Evolutionary conservation across 192 early-diverging fungal genomes (phyloP).

Genomic region (Podila epigama): DNA sequence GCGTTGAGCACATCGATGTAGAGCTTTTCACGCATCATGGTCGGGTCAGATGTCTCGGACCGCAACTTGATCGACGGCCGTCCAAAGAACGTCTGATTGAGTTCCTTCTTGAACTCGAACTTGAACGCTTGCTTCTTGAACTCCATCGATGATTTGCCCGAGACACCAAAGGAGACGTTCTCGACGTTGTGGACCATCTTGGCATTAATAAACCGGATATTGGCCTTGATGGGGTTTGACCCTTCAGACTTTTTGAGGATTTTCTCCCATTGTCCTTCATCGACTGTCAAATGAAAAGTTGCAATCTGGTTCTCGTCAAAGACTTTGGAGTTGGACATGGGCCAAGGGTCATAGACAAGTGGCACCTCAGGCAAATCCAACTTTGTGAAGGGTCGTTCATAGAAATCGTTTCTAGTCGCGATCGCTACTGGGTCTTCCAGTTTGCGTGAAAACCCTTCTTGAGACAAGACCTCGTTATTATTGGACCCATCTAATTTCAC

Average conservation of each 20-base stretch:
- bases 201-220: constrained; percentile 16
- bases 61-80: constrained; percentile 37
- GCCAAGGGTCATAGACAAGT: constrained; percentile 9
- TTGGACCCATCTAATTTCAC: constrained; percentile 3
- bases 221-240: background rate
- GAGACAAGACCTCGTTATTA: background rate
- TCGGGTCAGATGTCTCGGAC: constrained; percentile 37
- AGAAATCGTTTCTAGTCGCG: constrained; percentile 6
- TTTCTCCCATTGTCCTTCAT: background rate
- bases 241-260: background rate
- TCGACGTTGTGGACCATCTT: constrained; percentile 2
- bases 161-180: constrained; percentile 4
- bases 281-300: constrained; percentile 9
- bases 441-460: background rate
- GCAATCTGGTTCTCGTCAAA: constrained; percentile 13
- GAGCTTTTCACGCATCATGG: constrained; percentile 47
- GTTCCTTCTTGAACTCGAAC: constrained; percentile 1
- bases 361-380: background rate
- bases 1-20: constrained; percentile 44
- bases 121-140: constrained; percentile 25
- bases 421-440: background rate
- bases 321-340: background rate
- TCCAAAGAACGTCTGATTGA: constrained; percentile 11
- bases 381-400: constrained; percentile 4
- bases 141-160: constrained; percentile 32